Conservation (phyloP, 2,329 filamentous ascomycete genomes). For the Hypoxylon sp. region DNA sequence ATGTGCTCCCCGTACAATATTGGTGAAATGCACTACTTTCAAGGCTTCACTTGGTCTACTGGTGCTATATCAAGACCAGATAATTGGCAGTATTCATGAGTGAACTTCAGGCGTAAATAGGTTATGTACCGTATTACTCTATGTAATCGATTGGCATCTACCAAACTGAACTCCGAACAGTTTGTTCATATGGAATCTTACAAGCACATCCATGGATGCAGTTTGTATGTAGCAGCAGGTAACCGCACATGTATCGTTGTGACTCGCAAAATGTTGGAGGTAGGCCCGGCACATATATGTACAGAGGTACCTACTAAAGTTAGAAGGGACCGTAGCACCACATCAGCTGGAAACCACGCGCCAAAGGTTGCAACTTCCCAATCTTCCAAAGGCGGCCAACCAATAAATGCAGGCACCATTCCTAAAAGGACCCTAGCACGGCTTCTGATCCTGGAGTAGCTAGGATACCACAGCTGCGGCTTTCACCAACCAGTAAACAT, state of each 20-base stretch:
- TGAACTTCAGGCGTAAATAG: not conserved
- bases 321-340: slow-evolving; percentile 4
- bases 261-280: not conserved
- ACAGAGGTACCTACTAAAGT: not conserved
- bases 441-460: slow-evolving; percentile 35
- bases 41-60: not conserved
- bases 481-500: slow-evolving; percentile 47
- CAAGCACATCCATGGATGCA: not conserved
- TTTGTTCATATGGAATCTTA: not conserved
- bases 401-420: slow-evolving; percentile 28
- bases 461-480: slow-evolving; percentile 41
- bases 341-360: slow-evolving; percentile 17
- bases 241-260: not conserved
- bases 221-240: too few species aligned
- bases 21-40: not conserved
- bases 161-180: not conserved
- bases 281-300: too few species aligned
- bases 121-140: not conserved
- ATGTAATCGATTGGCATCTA: not conserved
- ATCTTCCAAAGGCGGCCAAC: slow-evolving; percentile 24
- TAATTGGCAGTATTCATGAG: not conserved
- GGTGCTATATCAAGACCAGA: too few species aligned
- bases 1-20: not conserved
- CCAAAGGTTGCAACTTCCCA: slow-evolving; percentile 14
- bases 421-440: slow-evolving; percentile 28